Evolutionary conservation across 306 rosid genomes (phyloP), one percentile per base, ranked within the genome.

Genomic region (Trifolium dubium): DNA sequence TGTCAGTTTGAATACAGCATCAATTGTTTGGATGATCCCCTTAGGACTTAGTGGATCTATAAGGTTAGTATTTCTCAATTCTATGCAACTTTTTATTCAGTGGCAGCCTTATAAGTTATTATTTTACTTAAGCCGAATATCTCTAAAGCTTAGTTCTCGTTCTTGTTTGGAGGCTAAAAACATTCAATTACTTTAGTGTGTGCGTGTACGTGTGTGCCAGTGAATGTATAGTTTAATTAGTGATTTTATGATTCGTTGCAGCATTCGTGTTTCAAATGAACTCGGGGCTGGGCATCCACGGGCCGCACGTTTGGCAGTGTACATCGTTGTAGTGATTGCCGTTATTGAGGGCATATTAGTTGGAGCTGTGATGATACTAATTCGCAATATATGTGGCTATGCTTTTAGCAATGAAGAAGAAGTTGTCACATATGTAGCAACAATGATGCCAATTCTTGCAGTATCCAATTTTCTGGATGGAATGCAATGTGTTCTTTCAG

Each of bases 401-500:
- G 89, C 89, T 23, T 86, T 85, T 67, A 83, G 87, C 80, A 76
- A 80, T 19, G 89, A 86, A 59, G 37, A n/a, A 75, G 86, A 88
- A 83, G 91, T 90, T 73, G 81, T 81, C 60, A 75, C 62, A 60
- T 85, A 85, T 54, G 79, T 88, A 30, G 86, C 88, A 37, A 30
- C 0, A 59, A 82, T 90, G 90, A 37, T 90, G 86, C 92, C 92
- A 13, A 80, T 90, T 64, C 80, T 90, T 62, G 90, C 89, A 35
- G 23, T 59, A 28, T 81, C 89, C 73, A 83, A 76, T 82, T 88
- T 90, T 37, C 46, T 90, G 2, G 96, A 88, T 63, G 91, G 89
- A 51, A 31, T 90, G 6, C 93, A 86, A 72, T 62, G 85, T 78
- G 93, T 90, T 72, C 91, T 86, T 73, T 83, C 92, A 83, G 92